Evolutionary conservation across 495 filamentous ascomycete genomes (phyloP).

Genomic region (Tuber umbilicatum): DNA sequence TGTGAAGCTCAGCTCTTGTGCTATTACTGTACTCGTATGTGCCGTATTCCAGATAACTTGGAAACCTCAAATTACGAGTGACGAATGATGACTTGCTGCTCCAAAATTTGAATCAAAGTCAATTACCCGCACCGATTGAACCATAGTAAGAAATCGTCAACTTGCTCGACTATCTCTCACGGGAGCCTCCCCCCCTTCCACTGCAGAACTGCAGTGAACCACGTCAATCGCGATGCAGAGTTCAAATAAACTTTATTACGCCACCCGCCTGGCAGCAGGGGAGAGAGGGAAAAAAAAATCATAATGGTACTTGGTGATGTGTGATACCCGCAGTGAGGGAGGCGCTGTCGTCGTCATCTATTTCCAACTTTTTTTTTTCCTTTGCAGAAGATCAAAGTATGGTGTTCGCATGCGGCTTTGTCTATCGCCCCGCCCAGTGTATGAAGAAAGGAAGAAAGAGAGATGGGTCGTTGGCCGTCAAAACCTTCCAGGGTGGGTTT

Average conservation of each 20-base stretch:
- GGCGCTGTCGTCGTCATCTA: neutral
- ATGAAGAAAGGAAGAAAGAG: neutral
- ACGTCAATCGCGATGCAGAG: neutral
- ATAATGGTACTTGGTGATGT: neutral
- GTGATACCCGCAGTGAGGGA: neutral
- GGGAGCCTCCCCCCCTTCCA: neutral
- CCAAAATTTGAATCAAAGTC: neutral
- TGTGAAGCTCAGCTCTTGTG: too few species aligned
- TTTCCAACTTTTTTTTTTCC: neutral
- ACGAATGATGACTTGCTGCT: neutral
- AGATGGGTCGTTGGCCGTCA: neutral
- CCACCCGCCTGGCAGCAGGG: neutral
- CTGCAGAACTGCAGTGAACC: neutral
- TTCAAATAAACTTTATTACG: neutral
- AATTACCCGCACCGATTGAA: neutral
- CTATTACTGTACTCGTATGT: too few species aligned
- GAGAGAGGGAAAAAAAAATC: neutral
- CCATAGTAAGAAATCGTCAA: neutral
- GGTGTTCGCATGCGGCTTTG: neutral
- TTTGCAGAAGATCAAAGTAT: neutral
- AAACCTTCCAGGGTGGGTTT: neutral
- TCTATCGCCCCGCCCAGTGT: neutral
- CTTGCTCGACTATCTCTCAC: neutral
- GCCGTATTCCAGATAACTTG: neutral
- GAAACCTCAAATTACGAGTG: neutral